A percentile compares a stretch with the other conserved stretches of the same genome.
Evolutionary conservation across 2,329 filamentous ascomycete genomes (phyloP).

Genomic region (Dactylellina cionopaga): DNA sequence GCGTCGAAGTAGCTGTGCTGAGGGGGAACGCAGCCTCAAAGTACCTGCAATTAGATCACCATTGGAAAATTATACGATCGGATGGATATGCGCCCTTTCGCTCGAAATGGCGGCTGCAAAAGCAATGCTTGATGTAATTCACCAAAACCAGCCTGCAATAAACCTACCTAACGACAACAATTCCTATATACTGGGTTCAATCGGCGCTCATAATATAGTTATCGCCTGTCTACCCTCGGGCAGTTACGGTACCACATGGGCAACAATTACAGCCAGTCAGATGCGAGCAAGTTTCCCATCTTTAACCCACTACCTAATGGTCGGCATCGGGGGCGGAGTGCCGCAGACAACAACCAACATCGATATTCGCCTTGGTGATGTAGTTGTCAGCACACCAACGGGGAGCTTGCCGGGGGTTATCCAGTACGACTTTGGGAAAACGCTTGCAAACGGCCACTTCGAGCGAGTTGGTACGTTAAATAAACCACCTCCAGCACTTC

Average conservation of each 20-base stretch:
- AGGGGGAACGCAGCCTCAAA: no score
- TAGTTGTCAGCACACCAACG: constrained; percentile 10
- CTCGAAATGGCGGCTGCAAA: constrained; percentile 9
- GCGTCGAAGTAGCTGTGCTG: no score
- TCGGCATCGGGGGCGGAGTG: constrained; percentile 17
- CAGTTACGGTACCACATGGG: not conserved
- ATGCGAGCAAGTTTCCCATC: constrained; percentile 9
- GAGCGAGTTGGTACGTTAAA: not conserved
- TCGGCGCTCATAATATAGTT: constrained; percentile 15
- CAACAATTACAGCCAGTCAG: not conserved
- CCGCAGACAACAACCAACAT: not conserved
- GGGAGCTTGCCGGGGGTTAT: not conserved
- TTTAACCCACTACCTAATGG: constrained; percentile 3
- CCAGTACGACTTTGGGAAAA: constrained; percentile 26
- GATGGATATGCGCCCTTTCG: constrained; percentile 16
- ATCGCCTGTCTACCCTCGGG: not conserved
- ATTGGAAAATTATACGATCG: constrained; percentile 18
- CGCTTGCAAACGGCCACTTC: constrained; percentile 3
- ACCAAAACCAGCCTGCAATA: not conserved
- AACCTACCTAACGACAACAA: not conserved
- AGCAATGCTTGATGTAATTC: constrained; percentile 5
- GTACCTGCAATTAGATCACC: no score
- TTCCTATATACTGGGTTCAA: not conserved
- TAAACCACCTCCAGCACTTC: not conserved
- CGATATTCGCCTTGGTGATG: constrained; percentile 18